A percentile compares a stretch with the other conserved stretches of the same genome.
Conservation (phyloP, 2,329 filamentous ascomycete species). For the Fusarium liriodendri region DNA sequence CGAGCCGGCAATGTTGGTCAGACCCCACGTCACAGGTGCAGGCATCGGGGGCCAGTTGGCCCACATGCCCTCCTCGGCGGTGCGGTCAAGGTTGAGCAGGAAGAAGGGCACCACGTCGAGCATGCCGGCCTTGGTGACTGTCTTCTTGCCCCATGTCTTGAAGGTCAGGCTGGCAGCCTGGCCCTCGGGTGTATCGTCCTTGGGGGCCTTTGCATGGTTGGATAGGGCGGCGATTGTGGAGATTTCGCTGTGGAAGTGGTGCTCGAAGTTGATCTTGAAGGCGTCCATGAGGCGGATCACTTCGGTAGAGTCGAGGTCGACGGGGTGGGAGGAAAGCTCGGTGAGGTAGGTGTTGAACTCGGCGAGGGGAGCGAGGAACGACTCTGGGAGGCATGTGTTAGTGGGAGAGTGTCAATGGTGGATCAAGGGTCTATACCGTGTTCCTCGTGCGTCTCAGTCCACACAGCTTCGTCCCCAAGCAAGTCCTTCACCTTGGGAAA, state of each 20-base stretch:
- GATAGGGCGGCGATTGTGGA: constrained; percentile 62
- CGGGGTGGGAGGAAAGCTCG: constrained; percentile 51
- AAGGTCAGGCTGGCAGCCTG: constrained; percentile 62
- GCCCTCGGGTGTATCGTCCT: constrained; percentile 56
- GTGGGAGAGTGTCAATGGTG: background rate
- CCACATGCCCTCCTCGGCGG: constrained; percentile 69
- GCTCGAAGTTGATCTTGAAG: constrained; percentile 62
- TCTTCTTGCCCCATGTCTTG: constrained; percentile 72
- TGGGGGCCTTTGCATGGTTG: constrained; percentile 62
- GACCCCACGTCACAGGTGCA: constrained; percentile 66
- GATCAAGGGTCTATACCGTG: constrained; percentile 56
- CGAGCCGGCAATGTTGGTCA: constrained; percentile 68
- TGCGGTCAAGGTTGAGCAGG: constrained; percentile 70
- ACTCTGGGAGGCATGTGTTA: constrained; percentile 40
- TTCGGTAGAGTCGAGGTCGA: constrained; percentile 57
- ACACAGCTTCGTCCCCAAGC: constrained; percentile 62
- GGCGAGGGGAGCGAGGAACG: constrained; percentile 63
- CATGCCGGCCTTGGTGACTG: constrained; percentile 69
- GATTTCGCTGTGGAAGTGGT: constrained; percentile 68
- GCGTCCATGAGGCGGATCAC: constrained; percentile 62
- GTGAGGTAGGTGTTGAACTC: constrained; percentile 65
- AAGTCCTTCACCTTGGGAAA: constrained; percentile 66
- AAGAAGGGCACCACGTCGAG: constrained; percentile 74
- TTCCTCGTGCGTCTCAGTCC: constrained; percentile 64
- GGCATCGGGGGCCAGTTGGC: constrained; percentile 74